Base-by-base conservation (phyloP, 2,329 filamentous ascomycete genomes). In the Cordyceps cateniannulata region DNA sequence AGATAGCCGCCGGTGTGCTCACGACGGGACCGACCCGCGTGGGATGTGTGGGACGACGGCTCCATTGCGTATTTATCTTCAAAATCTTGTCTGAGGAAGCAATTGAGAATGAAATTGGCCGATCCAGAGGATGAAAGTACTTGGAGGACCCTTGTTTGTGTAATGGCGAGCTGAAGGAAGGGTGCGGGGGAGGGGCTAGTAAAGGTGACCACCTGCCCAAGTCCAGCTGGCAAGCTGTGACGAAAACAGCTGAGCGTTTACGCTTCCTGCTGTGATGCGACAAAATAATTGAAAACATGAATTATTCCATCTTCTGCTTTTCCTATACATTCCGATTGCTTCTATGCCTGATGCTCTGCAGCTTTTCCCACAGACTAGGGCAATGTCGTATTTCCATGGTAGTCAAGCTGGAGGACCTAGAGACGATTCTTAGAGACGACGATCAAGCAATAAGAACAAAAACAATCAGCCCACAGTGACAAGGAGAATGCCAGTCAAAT, bases 1-100 rank as follows among this genome's bases (percentile, higher is more conserved):
- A 84, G 76, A 66, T 84, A 85, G 35, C 81, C 82, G 14, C 72
- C 75, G 55, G 71, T 69, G 70, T 75, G 73, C 25, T 67, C 65
- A 25, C 72, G 66, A 32, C 72, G 70, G 56, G 70, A 69, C 53
- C 65, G 66, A 12, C 69, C 70, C 44, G 70, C 72, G 62, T 72
- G 68, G 16, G 65, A 69, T 45, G 70, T 69, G n/a, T 61, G 59
- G 8, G 42, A 48, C 38, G 42, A 49, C 8, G 44, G 5, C 51
- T 61, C 59, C 59, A 61, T 61, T 35, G 56, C 20, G 29, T n/a
- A 24, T n/a, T 24, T 54, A 25, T 44, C 24, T 14, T 54, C 14
- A 14, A 48, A 8, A 4, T 9, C 5, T 38, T 38, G 22, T 1
- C 25, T 35, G 20, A n/a, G 27, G 24, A n/a, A n/a, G 7, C 4